Evolutionary conservation across 257 asterid species (phyloP), one percentile per base, ranked within the genome.

Genomic region (Solanum clarkiae): DNA sequence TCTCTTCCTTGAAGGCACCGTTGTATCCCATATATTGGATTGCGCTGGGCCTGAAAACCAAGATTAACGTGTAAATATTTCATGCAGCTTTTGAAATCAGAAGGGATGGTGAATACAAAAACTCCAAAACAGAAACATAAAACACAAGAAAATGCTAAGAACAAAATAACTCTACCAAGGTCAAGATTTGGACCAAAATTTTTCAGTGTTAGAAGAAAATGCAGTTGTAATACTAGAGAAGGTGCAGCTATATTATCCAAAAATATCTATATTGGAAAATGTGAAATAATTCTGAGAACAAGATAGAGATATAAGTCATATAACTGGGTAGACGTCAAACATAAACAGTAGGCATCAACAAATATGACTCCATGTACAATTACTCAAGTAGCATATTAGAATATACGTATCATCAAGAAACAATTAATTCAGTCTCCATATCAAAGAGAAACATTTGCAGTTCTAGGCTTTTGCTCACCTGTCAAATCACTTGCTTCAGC

Each of bases 401-500:
- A 70, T 42, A 42, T 70, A 14, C 8, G 1, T 36, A 66, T 42
- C 29, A 18, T 2, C 29, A 2, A 70, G 18, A 18, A 70, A 70
- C 32, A 42, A 70, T 20, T 42, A 70, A 70, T 47, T 70, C 80
- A 70, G 53, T 70, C n/a, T 70, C 80, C 17, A 70, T 70, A 70
- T 42, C 32, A 36, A 16, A 32, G 77, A 36, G 49, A 68, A 42
- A 40, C 53, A 16, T 26, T 32, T 60, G 57, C 75, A 63, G 40
- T 44, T 72, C 10, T 45, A 44, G 57, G 6, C 12, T 44, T 82
- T 87, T 45, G 59, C 69, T 80, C 66, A 96, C 99, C 98, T 87
- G 99, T 96, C 91, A 95, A 92, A 66, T 96, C 99, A 91, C 98
- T 96, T 84, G 95, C 95, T 89, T 96, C 98, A 82, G 93, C 95